These are phyloP conservation scores for Luvunga scandens DNA, from an alignment of 345 rosid species.

Conservation along the genomic window DNA sequence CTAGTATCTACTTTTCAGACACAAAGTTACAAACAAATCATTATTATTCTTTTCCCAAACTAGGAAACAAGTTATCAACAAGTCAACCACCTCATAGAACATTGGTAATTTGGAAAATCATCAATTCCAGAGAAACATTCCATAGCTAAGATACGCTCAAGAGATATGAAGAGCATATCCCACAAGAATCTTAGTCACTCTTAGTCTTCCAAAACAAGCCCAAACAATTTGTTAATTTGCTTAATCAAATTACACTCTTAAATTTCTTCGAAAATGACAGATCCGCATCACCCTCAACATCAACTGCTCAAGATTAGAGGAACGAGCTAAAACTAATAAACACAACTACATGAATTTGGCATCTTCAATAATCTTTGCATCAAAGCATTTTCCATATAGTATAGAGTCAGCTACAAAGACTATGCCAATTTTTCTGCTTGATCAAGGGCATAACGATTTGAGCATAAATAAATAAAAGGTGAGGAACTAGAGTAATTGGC, in stretches of 20 bases:
- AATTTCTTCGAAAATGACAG: not conserved
- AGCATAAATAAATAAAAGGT: not conserved
- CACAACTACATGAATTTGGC: not conserved
- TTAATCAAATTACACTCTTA: not conserved
- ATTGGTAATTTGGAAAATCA: not conserved
- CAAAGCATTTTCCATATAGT: not conserved
- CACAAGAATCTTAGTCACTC: not conserved
- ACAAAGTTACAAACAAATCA: not conserved
- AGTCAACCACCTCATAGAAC: not conserved
- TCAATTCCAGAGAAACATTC: not conserved
- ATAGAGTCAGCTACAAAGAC: not conserved
- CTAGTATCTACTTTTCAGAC: not conserved
- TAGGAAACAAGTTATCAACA: not conserved
- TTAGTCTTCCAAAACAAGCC: not conserved
- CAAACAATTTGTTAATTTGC: not conserved
- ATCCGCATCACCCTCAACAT: not conserved
- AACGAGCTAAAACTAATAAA: not conserved
- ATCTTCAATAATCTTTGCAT: not conserved
- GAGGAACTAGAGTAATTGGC: not conserved
- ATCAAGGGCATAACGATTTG: not conserved
- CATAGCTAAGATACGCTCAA: not conserved
- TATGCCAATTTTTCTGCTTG: not conserved
- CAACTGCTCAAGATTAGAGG: not conserved
- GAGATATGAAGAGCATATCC: not conserved
- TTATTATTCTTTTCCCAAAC: not conserved